Evolutionary conservation across 2,329 filamentous ascomycete genomes (phyloP), one percentile per base, ranked within the genome.

Genomic region (Iodosphaeria phyllophila): DNA sequence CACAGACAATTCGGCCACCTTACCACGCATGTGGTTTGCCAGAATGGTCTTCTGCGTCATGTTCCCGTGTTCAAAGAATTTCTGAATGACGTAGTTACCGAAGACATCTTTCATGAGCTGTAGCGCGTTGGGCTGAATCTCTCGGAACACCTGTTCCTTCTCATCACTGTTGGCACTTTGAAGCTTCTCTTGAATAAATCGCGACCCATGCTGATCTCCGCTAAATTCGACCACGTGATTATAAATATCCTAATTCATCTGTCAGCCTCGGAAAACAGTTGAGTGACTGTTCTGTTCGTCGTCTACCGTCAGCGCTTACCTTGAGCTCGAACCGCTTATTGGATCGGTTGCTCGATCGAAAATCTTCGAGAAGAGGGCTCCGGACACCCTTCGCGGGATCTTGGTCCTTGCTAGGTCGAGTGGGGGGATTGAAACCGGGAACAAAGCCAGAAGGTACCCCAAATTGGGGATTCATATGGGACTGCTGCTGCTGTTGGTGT

Each of bases 11-110:
- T 72, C 65, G 22, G 78, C 55, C 8, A 95, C 71, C 41, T 84
- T 78, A 5, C 77, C 77, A 46, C 75, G 79, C 83, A 95, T 93
- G 47, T 78, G 72, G 33, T 72, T 70, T 1, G 82, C 83, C 20
- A 98, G 52, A 3, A 77, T 63, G 48, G 75, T 83, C 56, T 98
- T 98, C 53, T 98, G 89, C 0, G 74, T 65, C 48, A 92, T 84
- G 37, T 82, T 91, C 19, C 89, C 86, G 46, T 95, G 82, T 46
- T 95, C 86, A 33, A 95, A 93, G 44, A 95, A 74, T 47, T 93
- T 95, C 43, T 98, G 89, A 19, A 95, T 84, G 18, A 98, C 89
- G 43, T 95, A 98, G 48, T 98, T 98, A 27, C 89, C 89, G 43
- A 93, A 98, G 0, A 95, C 75, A 46, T 95, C 89, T 22, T 75